Evolutionary conservation across 768 basidiomycete genomes (phyloP), one percentile per base, ranked within the genome.

Genomic region (Tulasnella sp.): DNA sequence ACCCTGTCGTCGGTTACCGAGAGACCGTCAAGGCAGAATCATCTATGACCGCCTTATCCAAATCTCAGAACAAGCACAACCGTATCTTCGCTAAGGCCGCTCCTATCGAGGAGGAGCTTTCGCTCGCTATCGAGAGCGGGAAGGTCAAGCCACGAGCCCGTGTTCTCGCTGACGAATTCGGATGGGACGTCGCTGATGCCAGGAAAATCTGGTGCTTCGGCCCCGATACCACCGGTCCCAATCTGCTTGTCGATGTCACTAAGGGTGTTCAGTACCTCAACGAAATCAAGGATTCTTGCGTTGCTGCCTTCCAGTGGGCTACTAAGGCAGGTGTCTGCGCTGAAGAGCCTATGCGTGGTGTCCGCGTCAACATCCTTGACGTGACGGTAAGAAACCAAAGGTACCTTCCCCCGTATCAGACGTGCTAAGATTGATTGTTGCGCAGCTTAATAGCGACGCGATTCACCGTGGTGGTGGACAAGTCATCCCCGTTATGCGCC

Each of bases 61-160:
- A 99, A 87, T 99, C 98, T 31, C 98, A 98, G 88, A 99, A 99
- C 91, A 99, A 99, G 90, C 98, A 99, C 92, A 99, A 99, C 86
- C 94, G 98, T 88, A 89, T 99, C 80, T 99, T 92, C 86, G 90
- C 92, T 82, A 96, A 96, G 89, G 98, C 98, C 48, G 82, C 92
- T 88, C 98, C 98, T 48, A 85, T 99, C 79, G 96, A 94, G 36
- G 98, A 99, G 84, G 97, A 98, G 85, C 91, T 99, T 80, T 92
- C 96, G 81, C 90, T 91, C 83, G 98, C 95, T 80, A 98, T 99
- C 83, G 98, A 99, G 86, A 83, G 82, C 79, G 98, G 98, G 83
- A 91, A 90, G 84, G 85, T 99, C 85, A 93, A 83, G 86, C 85
- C 98, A 77, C 94, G 98, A 85, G 98, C 97, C 75, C 95, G 98